Base-by-base conservation (phyloP, 1,284 basidiomycete species). In the Stygiomarasmius scandens region DNA sequence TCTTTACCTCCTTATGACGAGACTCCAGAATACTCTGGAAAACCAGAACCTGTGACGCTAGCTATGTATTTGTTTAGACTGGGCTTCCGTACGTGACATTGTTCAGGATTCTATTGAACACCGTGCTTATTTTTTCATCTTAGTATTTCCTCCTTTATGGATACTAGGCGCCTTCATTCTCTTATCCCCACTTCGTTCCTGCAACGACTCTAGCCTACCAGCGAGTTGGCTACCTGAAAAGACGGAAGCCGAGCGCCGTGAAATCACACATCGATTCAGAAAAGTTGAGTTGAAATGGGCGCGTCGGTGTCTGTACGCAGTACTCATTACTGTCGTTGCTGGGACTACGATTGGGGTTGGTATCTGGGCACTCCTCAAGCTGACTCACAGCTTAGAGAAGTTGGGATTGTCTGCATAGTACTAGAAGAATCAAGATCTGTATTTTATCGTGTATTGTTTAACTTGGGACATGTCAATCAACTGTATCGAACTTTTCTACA, bases 31-130 rank as follows among this genome's bases (percentile, higher is more conserved):
- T 73, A 55, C n/a, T n/a, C 20, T 9, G 27, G 29, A n/a, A 45
- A 55, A 23, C 50, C 45, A 20, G 75, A 77, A 64, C 76, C 74
- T 22, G 61, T 68, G 0, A 78, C 76, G 45, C 71, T 78, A 47
- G 75, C 76, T 6, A 74, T 74, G 73, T 75, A 68, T 61, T 67
- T 78, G 14, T 78, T 78, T 70, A 75, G 74, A 64, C 76, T 77
- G 55, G 74, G 76, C 24, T 77, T 78, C 61, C 55, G 76, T 77
- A 56, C 50, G 76, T 74, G 27, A 49, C 24, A 52, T 34, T 16
- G 27, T 49, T 51, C 29, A 20, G 44, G 32, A 46, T 34, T 29
- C 14, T n/a, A 16, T 56, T 29, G 19, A 29, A 34, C 12, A n/a
- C 6, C 22, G 44, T 8, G 10, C 44, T 57, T 19, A 63, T 16